Conservation (phyloP, 129 eudicot genomes). For the Ambrosia trifida region DNA sequence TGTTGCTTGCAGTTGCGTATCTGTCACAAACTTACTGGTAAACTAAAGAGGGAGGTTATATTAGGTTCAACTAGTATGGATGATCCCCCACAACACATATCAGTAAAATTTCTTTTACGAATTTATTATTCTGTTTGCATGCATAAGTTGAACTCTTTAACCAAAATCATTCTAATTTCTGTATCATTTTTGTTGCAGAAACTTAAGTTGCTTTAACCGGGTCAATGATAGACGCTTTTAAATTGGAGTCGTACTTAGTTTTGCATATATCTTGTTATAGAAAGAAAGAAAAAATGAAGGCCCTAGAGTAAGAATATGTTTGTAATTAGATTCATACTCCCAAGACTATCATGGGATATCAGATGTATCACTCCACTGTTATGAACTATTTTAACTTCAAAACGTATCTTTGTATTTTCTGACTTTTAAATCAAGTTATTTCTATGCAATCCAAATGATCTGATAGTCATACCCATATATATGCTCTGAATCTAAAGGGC, state of each 20-base stretch:
- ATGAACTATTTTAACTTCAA: not conserved
- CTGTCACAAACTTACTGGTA: constrained; percentile 65
- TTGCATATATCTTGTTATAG: not conserved
- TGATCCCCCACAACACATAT: constrained; percentile 67
- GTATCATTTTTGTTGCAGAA: constrained; percentile 6
- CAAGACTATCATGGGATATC: too few relatives aligned
- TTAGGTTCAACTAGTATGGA: constrained; percentile 71
- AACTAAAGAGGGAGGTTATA: constrained; percentile 63
- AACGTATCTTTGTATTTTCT: not conserved
- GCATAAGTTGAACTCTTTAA: not conserved
- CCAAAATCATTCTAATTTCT: not conserved
- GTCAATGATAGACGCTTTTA: not conserved
- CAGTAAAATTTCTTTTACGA: constrained; percentile 36
- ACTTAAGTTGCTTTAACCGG: not conserved
- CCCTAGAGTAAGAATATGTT: not conserved
- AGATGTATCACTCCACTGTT: not conserved
- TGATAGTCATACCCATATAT: too few relatives aligned
- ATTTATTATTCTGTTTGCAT: not conserved
- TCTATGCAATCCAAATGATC: not conserved
- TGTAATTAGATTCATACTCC: not conserved
- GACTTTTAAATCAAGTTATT: not conserved
- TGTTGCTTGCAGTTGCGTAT: constrained; percentile 51
- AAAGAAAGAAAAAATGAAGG: not conserved
- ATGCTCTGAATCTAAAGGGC: too few relatives aligned
- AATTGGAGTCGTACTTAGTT: not conserved